Evolutionary conservation across 306 rosid genomes (phyloP).

Genomic region (Elaeagnus macrophylla): DNA sequence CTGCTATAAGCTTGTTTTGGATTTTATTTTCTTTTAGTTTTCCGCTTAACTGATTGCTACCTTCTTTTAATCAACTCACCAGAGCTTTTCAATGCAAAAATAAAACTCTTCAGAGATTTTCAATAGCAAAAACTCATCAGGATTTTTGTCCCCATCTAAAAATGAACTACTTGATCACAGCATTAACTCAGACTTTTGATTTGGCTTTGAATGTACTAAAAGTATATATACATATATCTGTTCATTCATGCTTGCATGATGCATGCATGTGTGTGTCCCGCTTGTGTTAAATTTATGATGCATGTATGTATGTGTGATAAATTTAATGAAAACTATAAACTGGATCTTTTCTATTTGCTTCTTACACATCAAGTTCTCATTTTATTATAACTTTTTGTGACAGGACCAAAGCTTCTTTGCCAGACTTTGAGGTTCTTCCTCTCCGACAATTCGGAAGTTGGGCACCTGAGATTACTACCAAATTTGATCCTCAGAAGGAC

Average conservation of each 20-base stretch:
- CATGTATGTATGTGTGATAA: neutral
- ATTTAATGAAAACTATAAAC: neutral
- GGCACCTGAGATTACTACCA: constrained; percentile 75
- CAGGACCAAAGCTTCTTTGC: constrained; percentile 83
- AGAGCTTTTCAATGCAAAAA: neutral
- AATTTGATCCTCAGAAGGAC: constrained; percentile 66
- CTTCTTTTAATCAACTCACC: neutral
- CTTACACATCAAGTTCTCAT: neutral
- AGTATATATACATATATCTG: too few species aligned
- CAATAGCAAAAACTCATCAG: neutral
- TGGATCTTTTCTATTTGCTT: neutral
- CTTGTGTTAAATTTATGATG: neutral
- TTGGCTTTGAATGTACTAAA: neutral
- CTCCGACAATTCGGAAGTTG: constrained; percentile 82
- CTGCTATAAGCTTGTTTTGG: neutral
- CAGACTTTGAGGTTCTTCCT: constrained; percentile 77
- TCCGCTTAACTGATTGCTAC: neutral
- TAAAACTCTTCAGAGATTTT: neutral
- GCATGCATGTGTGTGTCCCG: too few species aligned
- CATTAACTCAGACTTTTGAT: neutral
- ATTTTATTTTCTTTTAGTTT: neutral
- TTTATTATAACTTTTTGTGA: constrained; percentile 15
- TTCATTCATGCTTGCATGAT: too few species aligned
- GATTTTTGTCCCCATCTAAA: too few species aligned
- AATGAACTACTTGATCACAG: neutral